Evolutionary conservation across 768 basidiomycete species (phyloP).

Genomic region (Termitomyces titanicus): DNA sequence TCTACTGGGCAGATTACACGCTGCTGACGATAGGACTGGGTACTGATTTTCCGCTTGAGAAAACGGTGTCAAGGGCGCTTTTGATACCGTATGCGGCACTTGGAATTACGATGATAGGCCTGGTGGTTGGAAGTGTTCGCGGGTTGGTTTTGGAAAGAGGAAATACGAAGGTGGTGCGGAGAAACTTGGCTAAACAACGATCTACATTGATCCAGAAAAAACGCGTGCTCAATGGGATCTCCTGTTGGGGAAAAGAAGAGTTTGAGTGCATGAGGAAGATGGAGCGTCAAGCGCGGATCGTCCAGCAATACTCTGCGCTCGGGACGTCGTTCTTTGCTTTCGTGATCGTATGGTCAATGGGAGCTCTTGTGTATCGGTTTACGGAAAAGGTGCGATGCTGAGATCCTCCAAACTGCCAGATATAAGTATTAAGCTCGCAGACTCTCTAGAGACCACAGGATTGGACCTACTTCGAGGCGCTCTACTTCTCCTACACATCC

Average conservation of each 20-base stretch:
- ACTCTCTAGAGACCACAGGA: slow-evolving; percentile 19
- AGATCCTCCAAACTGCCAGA: neutral
- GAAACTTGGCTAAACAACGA: slow-evolving; percentile 30
- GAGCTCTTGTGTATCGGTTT: slow-evolving; percentile 34
- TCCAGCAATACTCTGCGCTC: slow-evolving; percentile 26
- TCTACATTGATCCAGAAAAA: neutral
- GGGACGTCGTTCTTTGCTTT: slow-evolving; percentile 25
- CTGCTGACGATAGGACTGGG: slow-evolving; percentile 39
- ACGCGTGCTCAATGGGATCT: slow-evolving; percentile 14
- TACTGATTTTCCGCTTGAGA: slow-evolving; percentile 31
- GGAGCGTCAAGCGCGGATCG: slow-evolving; percentile 19
- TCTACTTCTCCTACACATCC: slow-evolving; percentile 37
- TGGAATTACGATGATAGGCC: slow-evolving; percentile 34
- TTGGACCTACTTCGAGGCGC: slow-evolving; percentile 34
- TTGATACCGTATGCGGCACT: slow-evolving; percentile 35
- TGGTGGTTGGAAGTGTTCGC: slow-evolving; percentile 35
- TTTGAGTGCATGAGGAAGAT: slow-evolving; percentile 37
- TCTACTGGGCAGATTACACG: slow-evolving; percentile 43
- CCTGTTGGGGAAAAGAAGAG: slow-evolving; percentile 28
- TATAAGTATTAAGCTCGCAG: neutral
- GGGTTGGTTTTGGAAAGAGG: slow-evolving; percentile 35
- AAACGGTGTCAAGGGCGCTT: slow-evolving; percentile 23
- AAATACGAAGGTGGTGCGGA: slow-evolving; percentile 28
- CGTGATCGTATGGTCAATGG: slow-evolving; percentile 30
- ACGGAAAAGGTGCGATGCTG: slow-evolving; percentile 24